Conservation (phyloP, 306 rosid species). For the Hippophae tibetana region DNA sequence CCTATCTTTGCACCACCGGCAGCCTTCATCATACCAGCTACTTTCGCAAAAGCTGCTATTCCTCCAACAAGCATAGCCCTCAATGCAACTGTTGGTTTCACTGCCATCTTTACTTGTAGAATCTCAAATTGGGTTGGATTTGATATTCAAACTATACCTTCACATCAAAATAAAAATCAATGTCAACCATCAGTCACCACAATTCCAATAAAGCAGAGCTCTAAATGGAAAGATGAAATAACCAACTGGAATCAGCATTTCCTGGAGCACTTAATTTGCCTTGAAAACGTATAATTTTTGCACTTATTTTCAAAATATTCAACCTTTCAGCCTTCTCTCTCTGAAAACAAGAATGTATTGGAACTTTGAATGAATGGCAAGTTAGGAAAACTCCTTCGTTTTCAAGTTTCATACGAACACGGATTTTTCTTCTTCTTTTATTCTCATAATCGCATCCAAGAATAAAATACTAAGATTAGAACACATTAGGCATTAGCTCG, state of each 20-base stretch:
- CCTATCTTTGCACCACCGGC: constrained; percentile 81
- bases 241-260: not conserved
- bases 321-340: too few species aligned
- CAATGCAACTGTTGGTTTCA: constrained; percentile 79
- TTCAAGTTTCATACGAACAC: too few species aligned
- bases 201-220: not conserved
- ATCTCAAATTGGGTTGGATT: constrained; percentile 5
- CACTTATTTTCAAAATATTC: too few species aligned
- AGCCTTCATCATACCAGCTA: constrained; percentile 70
- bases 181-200: not conserved
- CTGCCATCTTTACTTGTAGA: constrained; percentile 40
- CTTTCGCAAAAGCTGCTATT: constrained; percentile 74
- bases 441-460: too few species aligned
- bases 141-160: not conserved
- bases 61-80: constrained; percentile 83
- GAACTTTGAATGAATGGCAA: too few species aligned
- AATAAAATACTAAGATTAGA: not conserved
- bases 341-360: too few species aligned
- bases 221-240: not conserved
- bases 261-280: not conserved
- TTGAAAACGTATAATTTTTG: not conserved
- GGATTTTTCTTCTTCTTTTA: too few species aligned
- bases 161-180: not conserved
- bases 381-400: too few species aligned
- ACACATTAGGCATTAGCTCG: not conserved